Base-by-base conservation (phyloP, 495 filamentous ascomycete genomes). In the Cairneyella variabilis region DNA sequence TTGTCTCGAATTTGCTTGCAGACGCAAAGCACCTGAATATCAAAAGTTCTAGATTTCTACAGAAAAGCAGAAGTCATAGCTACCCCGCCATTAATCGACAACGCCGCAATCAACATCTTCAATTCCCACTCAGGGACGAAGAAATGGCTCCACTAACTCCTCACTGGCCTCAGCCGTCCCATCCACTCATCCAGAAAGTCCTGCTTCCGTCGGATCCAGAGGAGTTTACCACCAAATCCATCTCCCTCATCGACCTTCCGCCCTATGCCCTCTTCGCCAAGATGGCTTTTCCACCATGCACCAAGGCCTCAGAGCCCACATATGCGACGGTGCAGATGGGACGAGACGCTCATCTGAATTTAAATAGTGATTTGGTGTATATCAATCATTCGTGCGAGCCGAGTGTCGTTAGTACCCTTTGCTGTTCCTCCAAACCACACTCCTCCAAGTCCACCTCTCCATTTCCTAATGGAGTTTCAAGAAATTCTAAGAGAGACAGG, bases 301-400 rank as follows among this genome's bases (percentile, higher is more conserved):
- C 80, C 6, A 56, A 64, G 12, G 77, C 74, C 51, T 47, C 61
- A 3, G 57, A 64, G 43, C 76, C 83, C 11, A 84, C 85, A 20
- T 89, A 88, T 66, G 80, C 82, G 11, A 85, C 79, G 12, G 85
- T 90, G 17, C 86, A 90, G 64, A 79, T 77, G 26, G 78, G 78
- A 25, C 66, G 58, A 36, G 65, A 83, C 63, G 70, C 67, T 50
- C 85, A 90, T 69, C 74, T 89, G 64, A 80, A 89, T 64, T 74
- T 90, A 32, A 89, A 90, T 70, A 83, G 77, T 55, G 86, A 89
- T 61, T 66, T 89, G 48, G 77, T 90, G 44, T 89, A 78, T 69
- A 84, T 83, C 70, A 89, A 90, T 66, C 86, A 90, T 71, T 82
- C 77, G 0, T 90, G 86, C 71, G 74, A 72, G 23, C 86, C 86